Base-by-base conservation (phyloP, 805 yeast species). In the Starmerella powellii region DNA sequence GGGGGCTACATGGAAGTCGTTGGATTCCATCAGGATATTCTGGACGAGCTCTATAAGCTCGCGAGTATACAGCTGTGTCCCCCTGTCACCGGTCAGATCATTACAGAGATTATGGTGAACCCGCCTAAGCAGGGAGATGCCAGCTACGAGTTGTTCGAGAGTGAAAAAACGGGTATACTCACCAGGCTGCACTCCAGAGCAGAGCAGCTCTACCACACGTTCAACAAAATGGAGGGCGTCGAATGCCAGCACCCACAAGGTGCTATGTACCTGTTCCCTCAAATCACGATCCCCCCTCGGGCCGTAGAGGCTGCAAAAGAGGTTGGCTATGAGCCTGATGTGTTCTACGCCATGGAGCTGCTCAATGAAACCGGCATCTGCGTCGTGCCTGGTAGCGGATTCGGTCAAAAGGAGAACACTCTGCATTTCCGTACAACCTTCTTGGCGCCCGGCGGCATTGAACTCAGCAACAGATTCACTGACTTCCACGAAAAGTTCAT, bases 1-100 rank as follows among this genome's bases (percentile, higher is more conserved):
- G 99, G 97, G 55, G 99, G 99, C 5, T 91, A 87, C 68, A 82
- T 91, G 91, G 99, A 91, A 63, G 65, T 87, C 6, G 72, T 79
- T 10, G 95, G 95, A 1, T 82, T 91, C 63, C 66, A 71, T 12
- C 68, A 67, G 3, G 86, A 80, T 34, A 78, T 87, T 15, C 65
- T 70, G 53, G 81, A 74, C 24, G 72, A 82, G 42, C 70, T 91
- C 40, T 69, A 80, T 62, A 91, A 91, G 65, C 67, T 93, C 53
- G 93, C 94, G 15, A 81, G 94, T 11, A 86, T 91, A 52, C 79
- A 91, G 24, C 70, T 91, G 42, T 91, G 98, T 61, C 88, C 97
- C 0, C 95, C 85, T 1, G 95, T 88, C 33, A 72, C 88, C 2
- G 98, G 98, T 38, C 99, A 91, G 66, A 88, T 93, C 2, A 63